Evolutionary conservation across 78 protist species (phyloP).

Genomic region (Reticulomyxa filosa): DNA sequence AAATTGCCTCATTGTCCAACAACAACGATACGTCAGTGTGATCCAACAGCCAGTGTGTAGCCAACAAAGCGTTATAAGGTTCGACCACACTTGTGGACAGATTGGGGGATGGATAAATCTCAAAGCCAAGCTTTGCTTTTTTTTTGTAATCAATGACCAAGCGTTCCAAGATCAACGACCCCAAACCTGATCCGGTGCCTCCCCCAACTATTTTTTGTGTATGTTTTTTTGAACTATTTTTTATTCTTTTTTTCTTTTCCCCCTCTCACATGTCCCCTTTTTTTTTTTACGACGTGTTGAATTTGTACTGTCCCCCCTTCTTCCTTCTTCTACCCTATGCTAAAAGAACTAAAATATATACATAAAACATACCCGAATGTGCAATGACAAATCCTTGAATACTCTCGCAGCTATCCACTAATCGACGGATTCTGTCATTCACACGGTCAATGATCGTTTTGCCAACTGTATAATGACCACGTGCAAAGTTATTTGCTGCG

Average conservation of each 20-base stretch:
- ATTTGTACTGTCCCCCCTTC: too few species aligned
- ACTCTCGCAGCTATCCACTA: not conserved
- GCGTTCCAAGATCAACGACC: conserved; percentile 64
- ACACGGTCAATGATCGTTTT: not conserved
- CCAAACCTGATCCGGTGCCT: conserved; percentile 2
- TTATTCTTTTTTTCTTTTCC: too few species aligned
- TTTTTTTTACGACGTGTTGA: too few species aligned
- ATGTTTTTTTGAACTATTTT: too few species aligned
- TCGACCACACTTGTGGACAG: conserved; percentile 93
- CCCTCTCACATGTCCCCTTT: too few species aligned
- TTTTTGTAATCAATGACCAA: conserved; percentile 22
- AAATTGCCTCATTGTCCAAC: conserved; percentile 90
- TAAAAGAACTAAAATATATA: too few species aligned
- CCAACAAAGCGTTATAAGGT: conserved; percentile 93
- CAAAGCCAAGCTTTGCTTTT: not conserved
- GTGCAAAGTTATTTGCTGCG: not conserved
- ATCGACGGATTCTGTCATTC: not conserved
- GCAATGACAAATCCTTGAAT: not conserved
- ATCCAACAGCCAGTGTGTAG: conserved; percentile 80
- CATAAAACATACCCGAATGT: too few species aligned
- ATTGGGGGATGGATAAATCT: conserved; percentile 68
- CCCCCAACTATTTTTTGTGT: too few species aligned
- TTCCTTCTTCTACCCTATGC: too few species aligned
- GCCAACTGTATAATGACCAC: conserved; percentile 5
- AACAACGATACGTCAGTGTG: conserved; percentile 86